These are phyloP conservation scores for Vanderwaltozyma tropicalis DNA, from an alignment of 805 yeast species.

Conservation along the genomic window DNA sequence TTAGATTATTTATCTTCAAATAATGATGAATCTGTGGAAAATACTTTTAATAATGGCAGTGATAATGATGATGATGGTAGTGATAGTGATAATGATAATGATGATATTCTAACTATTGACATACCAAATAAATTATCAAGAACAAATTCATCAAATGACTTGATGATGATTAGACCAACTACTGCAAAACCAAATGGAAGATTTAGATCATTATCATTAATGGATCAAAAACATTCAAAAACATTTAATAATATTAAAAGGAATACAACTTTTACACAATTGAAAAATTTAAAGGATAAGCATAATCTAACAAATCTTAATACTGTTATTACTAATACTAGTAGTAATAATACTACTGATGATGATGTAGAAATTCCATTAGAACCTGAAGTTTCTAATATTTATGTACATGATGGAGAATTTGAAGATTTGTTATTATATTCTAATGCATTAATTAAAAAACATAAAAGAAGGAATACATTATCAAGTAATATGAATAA, in stretches of 20 bases:
- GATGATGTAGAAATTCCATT: too few relatives aligned
- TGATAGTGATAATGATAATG: constrained; percentile 24
- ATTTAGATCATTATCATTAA: constrained; percentile 27
- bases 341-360: neutral
- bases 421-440: constrained; percentile 10
- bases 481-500: neutral
- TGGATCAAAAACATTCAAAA: constrained; percentile 13
- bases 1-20: constrained; percentile 8
- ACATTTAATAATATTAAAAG: neutral
- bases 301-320: neutral
- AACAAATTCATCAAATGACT: constrained; percentile 13
- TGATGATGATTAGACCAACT: neutral
- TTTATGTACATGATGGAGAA: constrained; percentile 29
- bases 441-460: neutral
- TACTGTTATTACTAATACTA: neutral
- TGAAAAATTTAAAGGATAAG: neutral
- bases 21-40: constrained; percentile 4
- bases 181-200: constrained; percentile 11
- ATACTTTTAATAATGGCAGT: constrained; percentile 11
- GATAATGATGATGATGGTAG: constrained; percentile 15
- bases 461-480: constrained; percentile 3
- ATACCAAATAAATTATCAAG: constrained; percentile 26
- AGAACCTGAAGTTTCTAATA: constrained; percentile 23
- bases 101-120: constrained; percentile 30
- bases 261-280: neutral